These are phyloP conservation scores for Didymella keratinophila DNA, from an alignment of 2,329 filamentous ascomycete species.

Conservation along the genomic window DNA sequence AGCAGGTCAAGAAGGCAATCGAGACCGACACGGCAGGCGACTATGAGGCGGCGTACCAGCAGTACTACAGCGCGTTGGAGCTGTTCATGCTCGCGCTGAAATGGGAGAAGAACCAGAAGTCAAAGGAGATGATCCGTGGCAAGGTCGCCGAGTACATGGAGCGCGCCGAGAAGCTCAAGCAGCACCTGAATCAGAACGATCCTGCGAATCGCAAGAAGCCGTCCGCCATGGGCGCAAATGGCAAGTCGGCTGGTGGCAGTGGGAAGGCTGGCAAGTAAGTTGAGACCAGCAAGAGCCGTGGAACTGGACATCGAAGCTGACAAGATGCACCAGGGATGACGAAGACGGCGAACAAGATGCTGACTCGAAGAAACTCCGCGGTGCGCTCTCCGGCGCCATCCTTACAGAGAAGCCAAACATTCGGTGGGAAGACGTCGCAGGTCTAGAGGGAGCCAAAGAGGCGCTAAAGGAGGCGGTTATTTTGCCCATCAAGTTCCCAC, in stretches of 20 bases:
- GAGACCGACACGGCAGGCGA: conserved; percentile 94
- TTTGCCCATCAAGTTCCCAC: conserved; percentile 96
- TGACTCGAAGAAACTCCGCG: conserved; percentile 93
- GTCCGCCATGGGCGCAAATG: conserved; percentile 75
- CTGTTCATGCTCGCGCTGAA: conserved; percentile 99
- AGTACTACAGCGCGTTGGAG: conserved; percentile 93
- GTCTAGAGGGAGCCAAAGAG: conserved; percentile 92
- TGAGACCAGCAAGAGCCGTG: neutral
- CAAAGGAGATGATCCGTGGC: conserved; percentile 95
- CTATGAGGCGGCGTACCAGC: conserved; percentile 95
- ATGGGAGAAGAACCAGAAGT: conserved; percentile 98
- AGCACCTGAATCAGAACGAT: conserved; percentile 80
- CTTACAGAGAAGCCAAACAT: conserved; percentile 95
- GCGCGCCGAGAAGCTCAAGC: conserved; percentile 96
- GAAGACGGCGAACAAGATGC: conserved; percentile 71
- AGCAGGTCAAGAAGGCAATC: conserved; percentile 96
- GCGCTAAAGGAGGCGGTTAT: conserved; percentile 97
- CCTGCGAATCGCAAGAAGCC: conserved; percentile 72
- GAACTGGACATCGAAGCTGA: conserved; percentile 18
- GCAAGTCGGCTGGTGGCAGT: conserved; percentile 68
- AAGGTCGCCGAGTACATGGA: conserved; percentile 99
- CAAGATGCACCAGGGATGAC: conserved; percentile 57
- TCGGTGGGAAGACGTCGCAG: conserved; percentile 97
- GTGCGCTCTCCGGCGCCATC: conserved; percentile 89
- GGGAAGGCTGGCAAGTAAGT: conserved; percentile 65